Evolutionary conservation across 805 yeast genomes (phyloP), one percentile per base, ranked within the genome.

Genomic region (Cyberlindnera americana): DNA sequence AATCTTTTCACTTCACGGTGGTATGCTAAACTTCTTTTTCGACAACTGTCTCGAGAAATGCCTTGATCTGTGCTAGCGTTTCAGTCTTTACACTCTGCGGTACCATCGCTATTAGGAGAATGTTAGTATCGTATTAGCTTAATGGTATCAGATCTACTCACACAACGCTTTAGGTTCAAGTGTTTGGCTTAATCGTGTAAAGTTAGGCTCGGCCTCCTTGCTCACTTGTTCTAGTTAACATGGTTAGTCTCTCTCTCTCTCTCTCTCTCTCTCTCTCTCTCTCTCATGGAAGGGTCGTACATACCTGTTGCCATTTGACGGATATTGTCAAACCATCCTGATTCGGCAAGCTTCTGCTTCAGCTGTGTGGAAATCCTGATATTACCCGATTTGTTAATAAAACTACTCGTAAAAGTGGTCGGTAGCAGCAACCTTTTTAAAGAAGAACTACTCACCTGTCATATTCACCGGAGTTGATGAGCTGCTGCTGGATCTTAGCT

Each of bases 251-350:
- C 23, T 21, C 23, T n/a, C n/a, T n/a, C n/a, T n/a, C n/a, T n/a
- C n/a, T n/a, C n/a, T n/a, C n/a, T n/a, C n/a, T n/a, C n/a, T n/a
- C n/a, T n/a, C n/a, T n/a, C n/a, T n/a, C n/a, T n/a, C n/a, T n/a
- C n/a, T n/a, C n/a, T n/a, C n/a, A n/a, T n/a, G n/a, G n/a, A n/a
- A n/a, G n/a, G n/a, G n/a, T n/a, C n/a, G 13, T 47, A 52, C 60
- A 44, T 54, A 73, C 73, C 58, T 62, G 73, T 43, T 46, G 95
- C 83, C 29, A 83, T 50, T 28, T 71, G 73, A 33, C 77, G 70
- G 19, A 90, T 79, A 39, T 81, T 72, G 50, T 87, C 95, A 44
- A 77, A 78, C 97, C 97, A 90, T 6, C 96, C 96, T 1, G 82
- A 72, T 54, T 84, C 83, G 37, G 78, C 72, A 10, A 90, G 70